Evolutionary conservation across 2,329 filamentous ascomycete species (phyloP), one percentile per base, ranked within the genome.

Genomic region (Mycosphaerella sp.): DNA sequence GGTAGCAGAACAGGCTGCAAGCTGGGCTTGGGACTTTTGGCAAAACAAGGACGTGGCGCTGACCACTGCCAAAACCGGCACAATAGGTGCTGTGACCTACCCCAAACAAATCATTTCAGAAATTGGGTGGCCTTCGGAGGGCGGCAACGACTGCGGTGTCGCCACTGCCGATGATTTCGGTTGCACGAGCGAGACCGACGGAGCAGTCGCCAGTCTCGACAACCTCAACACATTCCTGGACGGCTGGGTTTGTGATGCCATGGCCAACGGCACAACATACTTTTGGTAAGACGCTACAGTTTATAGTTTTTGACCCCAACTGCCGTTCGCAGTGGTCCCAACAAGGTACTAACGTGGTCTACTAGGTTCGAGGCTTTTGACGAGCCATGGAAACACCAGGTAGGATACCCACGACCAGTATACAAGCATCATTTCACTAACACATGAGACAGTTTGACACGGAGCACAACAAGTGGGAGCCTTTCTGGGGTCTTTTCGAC

Each of bases 401-500:
- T 84, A 73, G 86, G 96, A 38, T 36, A n/a, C 17, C 47, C 11
- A 29, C 47, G 26, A 23, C 14, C 17, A 10, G 21, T 21, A 17
- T 12, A 42, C 21, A 41, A n/a, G 21, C 6, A 34, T 17, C 4
- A 23, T 11, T 5, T 12, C 6, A 26, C 17, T 41, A 23, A 41
- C 29, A 14, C 2, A 42, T 12, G 4, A 21, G 4, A 26, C 40
- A 51, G 48, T 51, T 51, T 40, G 48, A 51, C 69, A 76, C 75
- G 31, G 51, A 36, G 51, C 59, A 55, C 54, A 59, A 92, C 74
- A 78, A 87, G 49, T 96, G 91, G 91, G 92, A 97, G 89, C 95
- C 69, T 87, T 95, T 69, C 96, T 62, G 92, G 92, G 92, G 93
- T 8, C 74, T 97, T 11, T 84, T 97, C 82, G 89, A 95, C 64